Percentiles rank a stretch among this genome's conserved stretches.
These are phyloP conservation scores for Drechslerella stenobrocha DNA, from an alignment of 2,329 filamentous ascomycete species.

Conservation along the genomic window DNA sequence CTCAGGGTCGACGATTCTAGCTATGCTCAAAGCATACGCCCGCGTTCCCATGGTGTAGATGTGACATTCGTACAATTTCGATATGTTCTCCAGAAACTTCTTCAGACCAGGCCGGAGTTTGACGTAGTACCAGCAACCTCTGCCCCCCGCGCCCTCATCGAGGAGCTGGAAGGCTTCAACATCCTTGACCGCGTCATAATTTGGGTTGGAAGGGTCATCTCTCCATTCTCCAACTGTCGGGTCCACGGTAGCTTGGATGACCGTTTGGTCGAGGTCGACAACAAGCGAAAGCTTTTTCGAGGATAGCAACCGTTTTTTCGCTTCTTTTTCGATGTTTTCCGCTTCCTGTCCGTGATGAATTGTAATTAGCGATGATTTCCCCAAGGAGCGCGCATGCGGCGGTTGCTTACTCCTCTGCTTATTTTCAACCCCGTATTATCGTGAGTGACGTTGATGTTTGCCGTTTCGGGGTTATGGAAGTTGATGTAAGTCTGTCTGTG, in stretches of 20 bases:
- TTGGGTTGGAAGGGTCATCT: slow-evolving; percentile 81
- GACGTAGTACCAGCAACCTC: slow-evolving; percentile 95
- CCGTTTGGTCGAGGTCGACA: slow-evolving; percentile 95
- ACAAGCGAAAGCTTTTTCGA: slow-evolving; percentile 87
- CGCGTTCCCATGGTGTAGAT: slow-evolving; percentile 99
- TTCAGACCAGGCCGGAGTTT: slow-evolving; percentile 87
- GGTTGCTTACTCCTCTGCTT: slow-evolving; percentile 63
- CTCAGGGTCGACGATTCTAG: slow-evolving; percentile 87
- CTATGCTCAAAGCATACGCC: slow-evolving; percentile 91
- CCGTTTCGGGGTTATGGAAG: slow-evolving; percentile 75
- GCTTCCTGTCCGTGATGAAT: slow-evolving; percentile 63
- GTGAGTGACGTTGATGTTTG: slow-evolving; percentile 92
- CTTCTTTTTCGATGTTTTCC: slow-evolving; percentile 77
- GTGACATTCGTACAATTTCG: slow-evolving; percentile 86
- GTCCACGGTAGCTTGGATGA: slow-evolving; percentile 97
- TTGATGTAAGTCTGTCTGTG: slow-evolving; percentile 77
- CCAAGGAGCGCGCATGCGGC: background rate
- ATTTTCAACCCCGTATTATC: slow-evolving; percentile 85
- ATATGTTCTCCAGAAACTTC: slow-evolving; percentile 76
- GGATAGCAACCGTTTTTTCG: slow-evolving; percentile 78
- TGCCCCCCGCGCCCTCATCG: slow-evolving; percentile 76
- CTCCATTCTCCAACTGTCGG: slow-evolving; percentile 97
- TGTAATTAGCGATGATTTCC: background rate
- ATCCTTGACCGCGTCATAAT: slow-evolving; percentile 85
- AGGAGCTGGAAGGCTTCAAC: slow-evolving; percentile 84